Percentiles rank a stretch among this genome's conserved stretches.
phyloP scores from a whole-genome alignment of 2,329 filamentous ascomycete species.

The Scedosporium boydii region DNA sequence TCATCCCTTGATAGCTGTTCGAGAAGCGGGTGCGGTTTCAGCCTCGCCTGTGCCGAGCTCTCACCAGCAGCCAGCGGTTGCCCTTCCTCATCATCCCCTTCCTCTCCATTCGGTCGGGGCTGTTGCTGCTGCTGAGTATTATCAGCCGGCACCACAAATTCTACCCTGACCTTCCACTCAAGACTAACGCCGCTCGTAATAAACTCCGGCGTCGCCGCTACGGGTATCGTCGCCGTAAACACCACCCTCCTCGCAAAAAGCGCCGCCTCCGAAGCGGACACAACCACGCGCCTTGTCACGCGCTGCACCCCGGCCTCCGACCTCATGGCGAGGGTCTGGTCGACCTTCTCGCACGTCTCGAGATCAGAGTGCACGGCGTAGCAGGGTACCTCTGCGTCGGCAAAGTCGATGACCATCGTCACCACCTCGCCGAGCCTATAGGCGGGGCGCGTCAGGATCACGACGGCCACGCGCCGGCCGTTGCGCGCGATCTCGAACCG shows the following conservation, averaged over 20 bases:
- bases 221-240: slow-evolving; percentile 77
- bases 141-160: slow-evolving; percentile 75
- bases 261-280: slow-evolving; percentile 69
- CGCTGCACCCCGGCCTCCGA: slow-evolving; percentile 79
- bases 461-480: slow-evolving; percentile 81
- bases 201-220: slow-evolving; percentile 79
- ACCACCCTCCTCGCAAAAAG: slow-evolving; percentile 70
- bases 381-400: slow-evolving; percentile 65
- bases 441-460: slow-evolving; percentile 79
- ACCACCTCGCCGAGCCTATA: slow-evolving; percentile 86
- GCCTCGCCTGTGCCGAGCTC: slow-evolving; percentile 11
- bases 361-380: slow-evolving; percentile 78
- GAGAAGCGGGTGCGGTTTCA: slow-evolving; percentile 45
- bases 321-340: slow-evolving; percentile 69
- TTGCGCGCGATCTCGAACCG: slow-evolving; percentile 91
- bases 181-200: slow-evolving; percentile 80
- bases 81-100: background rate
- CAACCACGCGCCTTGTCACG: slow-evolving; percentile 75
- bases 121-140: slow-evolving; percentile 9
- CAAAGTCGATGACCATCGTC: slow-evolving; percentile 76
- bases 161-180: slow-evolving; percentile 81
- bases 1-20: slow-evolving; percentile 75
- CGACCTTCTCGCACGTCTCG: slow-evolving; percentile 79
- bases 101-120: slow-evolving; percentile 11
- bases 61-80: background rate